phyloP scores from a whole-genome alignment of 2,329 filamentous ascomycete genomes.

The Lasiodiplodia citricola region DNA sequence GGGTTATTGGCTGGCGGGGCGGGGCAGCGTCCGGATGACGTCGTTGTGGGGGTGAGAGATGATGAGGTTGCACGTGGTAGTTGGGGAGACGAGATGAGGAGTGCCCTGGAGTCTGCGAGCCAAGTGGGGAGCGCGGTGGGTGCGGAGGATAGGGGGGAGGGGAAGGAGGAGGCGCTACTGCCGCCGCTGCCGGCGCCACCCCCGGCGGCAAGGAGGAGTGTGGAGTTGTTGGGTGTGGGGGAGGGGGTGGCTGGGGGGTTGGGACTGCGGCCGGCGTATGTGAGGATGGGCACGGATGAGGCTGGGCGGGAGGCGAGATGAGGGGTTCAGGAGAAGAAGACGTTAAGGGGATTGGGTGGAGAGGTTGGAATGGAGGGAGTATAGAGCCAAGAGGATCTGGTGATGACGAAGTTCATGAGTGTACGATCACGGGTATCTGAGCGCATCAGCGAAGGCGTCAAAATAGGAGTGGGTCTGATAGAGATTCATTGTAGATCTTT shows the following conservation, averaged over 20 bases:
- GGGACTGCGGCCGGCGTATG: neutral
- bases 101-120: neutral
- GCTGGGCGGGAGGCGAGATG: slow-evolving; percentile 31
- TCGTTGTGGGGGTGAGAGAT: neutral
- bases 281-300: slow-evolving; percentile 10
- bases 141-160: neutral
- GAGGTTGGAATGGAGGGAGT: neutral
- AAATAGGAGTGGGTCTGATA: neutral
- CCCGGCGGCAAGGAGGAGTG: neutral
- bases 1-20: neutral
- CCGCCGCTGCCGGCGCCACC: neutral
- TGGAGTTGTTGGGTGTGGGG: neutral
- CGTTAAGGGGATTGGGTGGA: neutral
- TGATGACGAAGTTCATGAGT: neutral
- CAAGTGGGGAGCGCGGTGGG: neutral
- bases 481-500: neutral
- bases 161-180: neutral
- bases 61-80: no score
- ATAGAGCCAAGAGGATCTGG: neutral
- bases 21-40: neutral
- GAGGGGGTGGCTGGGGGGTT: slow-evolving; percentile 2
- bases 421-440: neutral
- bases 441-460: neutral
- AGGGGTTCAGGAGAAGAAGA: slow-evolving; percentile 26
- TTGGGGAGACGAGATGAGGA: neutral